A percentile compares a stretch with the other conserved stretches of the same genome.
These are phyloP conservation scores for Lactarius hatsudake DNA, from an alignment of 768 basidiomycete species.

Conservation along the genomic window DNA sequence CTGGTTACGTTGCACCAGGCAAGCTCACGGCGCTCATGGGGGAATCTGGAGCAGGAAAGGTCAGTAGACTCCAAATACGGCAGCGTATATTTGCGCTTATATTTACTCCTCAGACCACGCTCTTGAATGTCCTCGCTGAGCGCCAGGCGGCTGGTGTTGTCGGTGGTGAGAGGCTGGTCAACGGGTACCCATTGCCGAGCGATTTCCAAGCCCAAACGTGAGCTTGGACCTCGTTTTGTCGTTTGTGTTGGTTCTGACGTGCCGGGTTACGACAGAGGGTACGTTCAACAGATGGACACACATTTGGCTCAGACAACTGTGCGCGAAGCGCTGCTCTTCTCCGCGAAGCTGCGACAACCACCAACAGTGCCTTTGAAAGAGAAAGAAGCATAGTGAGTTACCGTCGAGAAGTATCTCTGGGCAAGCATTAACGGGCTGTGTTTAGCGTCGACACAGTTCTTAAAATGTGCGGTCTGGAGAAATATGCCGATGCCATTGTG, in stretches of 20 bases:
- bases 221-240: constrained; percentile 35
- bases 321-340: constrained; percentile 76
- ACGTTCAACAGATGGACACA: constrained; percentile 83
- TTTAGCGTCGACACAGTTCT: constrained; percentile 54
- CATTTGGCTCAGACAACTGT: constrained; percentile 76
- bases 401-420: neutral
- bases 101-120: constrained; percentile 41
- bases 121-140: constrained; percentile 47
- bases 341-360: constrained; percentile 77
- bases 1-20: constrained; percentile 79
- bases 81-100: neutral
- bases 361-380: constrained; percentile 57
- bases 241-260: constrained; percentile 31
- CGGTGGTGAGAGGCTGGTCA: constrained; percentile 44
- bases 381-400: constrained; percentile 73
- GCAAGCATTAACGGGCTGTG: neutral
- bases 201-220: constrained; percentile 60
- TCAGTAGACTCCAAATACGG: constrained; percentile 16
- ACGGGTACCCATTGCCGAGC: constrained; percentile 42
- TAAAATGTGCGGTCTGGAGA: constrained; percentile 62
- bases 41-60: constrained; percentile 51
- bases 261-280: constrained; percentile 48
- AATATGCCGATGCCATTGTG: constrained; percentile 64
- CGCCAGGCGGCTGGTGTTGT: constrained; percentile 40
- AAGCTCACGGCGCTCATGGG: constrained; percentile 79